These are phyloP conservation scores for Nitzschia sp. DNA, from an alignment of 108 stramenopile genomes.

Conservation along the genomic window DNA sequence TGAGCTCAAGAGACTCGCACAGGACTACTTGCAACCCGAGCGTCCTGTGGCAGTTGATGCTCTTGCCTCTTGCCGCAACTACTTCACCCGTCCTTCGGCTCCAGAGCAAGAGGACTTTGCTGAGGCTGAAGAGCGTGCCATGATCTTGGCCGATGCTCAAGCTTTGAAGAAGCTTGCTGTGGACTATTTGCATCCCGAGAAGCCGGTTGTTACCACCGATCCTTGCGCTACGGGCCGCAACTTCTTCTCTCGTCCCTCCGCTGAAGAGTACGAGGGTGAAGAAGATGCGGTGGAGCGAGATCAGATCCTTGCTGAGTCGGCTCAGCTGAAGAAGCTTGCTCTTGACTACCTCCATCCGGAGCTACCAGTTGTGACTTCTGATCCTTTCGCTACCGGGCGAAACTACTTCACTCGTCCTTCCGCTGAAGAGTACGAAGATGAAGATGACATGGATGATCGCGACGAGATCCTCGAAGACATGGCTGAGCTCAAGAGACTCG, in stretches of 20 bases:
- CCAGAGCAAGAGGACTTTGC: slow-evolving; percentile 24
- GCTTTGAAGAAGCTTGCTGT: slow-evolving; percentile 57
- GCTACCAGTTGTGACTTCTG: slow-evolving; percentile 30
- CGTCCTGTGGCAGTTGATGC: slow-evolving; percentile 24
- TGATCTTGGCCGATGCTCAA: slow-evolving; percentile 51
- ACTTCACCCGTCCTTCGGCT: slow-evolving; percentile 59
- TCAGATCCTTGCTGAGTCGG: slow-evolving; percentile 43
- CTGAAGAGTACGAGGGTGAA: slow-evolving; percentile 43
- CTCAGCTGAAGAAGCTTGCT: slow-evolving; percentile 56
- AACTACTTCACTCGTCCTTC: slow-evolving; percentile 70
- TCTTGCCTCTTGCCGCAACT: slow-evolving; percentile 44
- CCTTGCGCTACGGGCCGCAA: slow-evolving; percentile 52
- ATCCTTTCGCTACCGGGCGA: slow-evolving; percentile 43
- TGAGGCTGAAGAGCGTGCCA: slow-evolving; percentile 58
- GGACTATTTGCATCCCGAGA: slow-evolving; percentile 63
- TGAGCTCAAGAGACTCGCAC: slow-evolving; percentile 42
- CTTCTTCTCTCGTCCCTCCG: slow-evolving; percentile 73
- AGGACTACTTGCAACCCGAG: slow-evolving; percentile 40
- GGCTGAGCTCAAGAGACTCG: slow-evolving; percentile 46
- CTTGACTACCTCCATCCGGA: slow-evolving; percentile 64
- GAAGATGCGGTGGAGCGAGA: slow-evolving; percentile 47
- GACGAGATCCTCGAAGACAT: slow-evolving; percentile 54
- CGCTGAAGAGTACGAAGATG: slow-evolving; percentile 51
- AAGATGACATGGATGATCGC: slow-evolving; percentile 54
- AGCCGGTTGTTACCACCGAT: slow-evolving; percentile 39